Evolutionary conservation across 78 protist species (phyloP), one percentile per base, ranked within the genome.

Genomic region (Bigelowiella natans): DNA sequence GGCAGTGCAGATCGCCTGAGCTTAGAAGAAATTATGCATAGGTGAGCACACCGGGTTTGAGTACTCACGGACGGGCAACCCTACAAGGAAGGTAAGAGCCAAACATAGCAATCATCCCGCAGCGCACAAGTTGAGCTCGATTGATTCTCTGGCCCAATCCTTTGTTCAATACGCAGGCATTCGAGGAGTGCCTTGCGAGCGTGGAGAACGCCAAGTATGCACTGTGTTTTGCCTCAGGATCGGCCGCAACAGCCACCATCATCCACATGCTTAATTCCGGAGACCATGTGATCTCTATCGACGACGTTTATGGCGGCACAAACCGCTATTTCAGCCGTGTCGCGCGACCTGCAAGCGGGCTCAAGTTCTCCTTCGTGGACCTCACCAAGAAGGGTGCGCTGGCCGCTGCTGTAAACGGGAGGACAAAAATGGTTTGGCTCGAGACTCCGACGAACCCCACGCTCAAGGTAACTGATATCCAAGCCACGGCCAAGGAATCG

Each of bases 381-480:
- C 84, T 94, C 38, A 31, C 92, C 31, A 93, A 94, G 31, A 39
- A 11, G 37, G 38, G 18, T 85, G 7, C 36, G 30, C 38, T 85
- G 11, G 11, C 7, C 37, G 18, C 30, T 18, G 87, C 36, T 34
- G 11, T 85, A 37, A 37, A 85, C 11, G 38, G 30, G 38, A 85
- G 11, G 38, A 37, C 38, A 11, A 85, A 85, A 11, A 40, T 97
- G 85, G 86, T 97, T 7, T 96, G 92, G 93, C 29, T 97, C 36
- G 99, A 97, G 86, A 95, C 97, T 2, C 99, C 99, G 34, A 95
- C 98, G 40, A 97, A 97, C 91, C 99, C 99, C 88, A 85, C 91
- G 18, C 18, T 91, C 82, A 92, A 88, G 29, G 92, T 97, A 30
- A 92, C 94, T 7, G 73, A 51, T 51, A 51, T 51, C 73, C 73